Conservation (phyloP, 192 early-diverging fungal species). For the Haplosporangium gracile region DNA sequence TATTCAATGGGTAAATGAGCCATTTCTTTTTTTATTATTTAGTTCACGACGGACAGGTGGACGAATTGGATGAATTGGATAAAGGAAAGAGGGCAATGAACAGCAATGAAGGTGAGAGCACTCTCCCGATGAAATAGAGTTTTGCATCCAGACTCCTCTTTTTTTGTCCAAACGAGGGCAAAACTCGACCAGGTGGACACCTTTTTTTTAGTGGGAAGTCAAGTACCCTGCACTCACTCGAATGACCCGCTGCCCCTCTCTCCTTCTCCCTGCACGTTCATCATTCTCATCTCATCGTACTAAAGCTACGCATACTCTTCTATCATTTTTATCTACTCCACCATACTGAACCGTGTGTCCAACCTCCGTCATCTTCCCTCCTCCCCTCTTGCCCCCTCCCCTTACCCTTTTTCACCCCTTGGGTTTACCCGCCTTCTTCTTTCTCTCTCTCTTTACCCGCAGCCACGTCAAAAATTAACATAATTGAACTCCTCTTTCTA, state of each 20-base stretch:
- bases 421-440: too few relatives aligned
- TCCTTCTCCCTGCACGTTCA: not conserved
- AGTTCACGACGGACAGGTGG: not conserved
- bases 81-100: too few relatives aligned
- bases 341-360: too few relatives aligned
- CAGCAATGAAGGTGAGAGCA: not conserved
- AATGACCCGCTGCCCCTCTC: not conserved
- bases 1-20: not conserved
- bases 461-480: too few relatives aligned
- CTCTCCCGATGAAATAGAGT: not conserved
- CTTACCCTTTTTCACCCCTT: too few relatives aligned
- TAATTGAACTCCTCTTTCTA: too few relatives aligned
- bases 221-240: not conserved
- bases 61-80: too few relatives aligned
- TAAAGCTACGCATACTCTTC: too few relatives aligned
- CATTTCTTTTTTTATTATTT: not conserved
- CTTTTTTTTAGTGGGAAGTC: not conserved
- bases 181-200: constrained; percentile 38
- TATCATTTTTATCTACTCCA: too few relatives aligned
- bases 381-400: too few relatives aligned
- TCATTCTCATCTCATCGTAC: not conserved
- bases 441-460: too few relatives aligned
- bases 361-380: too few relatives aligned
- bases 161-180: constrained; percentile 24
- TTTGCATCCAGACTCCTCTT: not conserved